Evolutionary conservation across 371 early-diverging fungal species (phyloP), one percentile per base, ranked within the genome.

Genomic region (Batkoa obscura): DNA sequence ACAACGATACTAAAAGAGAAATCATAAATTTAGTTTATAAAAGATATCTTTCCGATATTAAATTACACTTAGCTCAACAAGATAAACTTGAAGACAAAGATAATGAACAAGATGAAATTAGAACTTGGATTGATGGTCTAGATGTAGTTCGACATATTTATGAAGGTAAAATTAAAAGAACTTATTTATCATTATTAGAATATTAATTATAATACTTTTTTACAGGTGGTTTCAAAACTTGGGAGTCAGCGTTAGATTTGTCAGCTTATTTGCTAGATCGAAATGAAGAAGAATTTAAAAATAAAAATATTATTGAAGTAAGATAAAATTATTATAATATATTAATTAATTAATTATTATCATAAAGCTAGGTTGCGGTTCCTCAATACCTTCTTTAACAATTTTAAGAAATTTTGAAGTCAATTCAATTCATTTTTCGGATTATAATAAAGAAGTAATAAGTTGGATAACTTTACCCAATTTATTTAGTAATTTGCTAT

Each of bases 191-290:
- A 23, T 23, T 23, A 23, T 23, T 23, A 23, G 23, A 13, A 15
- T 13, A 55, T n/a, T 49, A 15, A 37, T 31, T 38, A 3, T 13
- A 45, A 10, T 53, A 33, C 35, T 39, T 13, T 43, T 32, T 37
- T 9, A 8, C 15, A 66, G 69, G 90, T 53, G 94, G 94, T 2
- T 78, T 90, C 60, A 94, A 94, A 68, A 94, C 94, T 0, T 94
- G 94, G 94, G 94, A 94, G 60, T 91, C 92, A 62, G 76, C 88
- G 2, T 50, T 86, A 42, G 94, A 94, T 67, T 69, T 94, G 53
- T 79, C 86, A 15, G 63, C 73, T 41, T 87, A 74, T 60, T 64
- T 88, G 15, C 64, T 67, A 4, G 69, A 74, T 8, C 60, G 68
- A 32, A 58, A 68, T 4, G 67, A 67, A 13, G 64, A 64, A 13